Base-by-base conservation (phyloP, 2,329 filamentous ascomycete genomes). In the Herpomyces periplanetae region DNA sequence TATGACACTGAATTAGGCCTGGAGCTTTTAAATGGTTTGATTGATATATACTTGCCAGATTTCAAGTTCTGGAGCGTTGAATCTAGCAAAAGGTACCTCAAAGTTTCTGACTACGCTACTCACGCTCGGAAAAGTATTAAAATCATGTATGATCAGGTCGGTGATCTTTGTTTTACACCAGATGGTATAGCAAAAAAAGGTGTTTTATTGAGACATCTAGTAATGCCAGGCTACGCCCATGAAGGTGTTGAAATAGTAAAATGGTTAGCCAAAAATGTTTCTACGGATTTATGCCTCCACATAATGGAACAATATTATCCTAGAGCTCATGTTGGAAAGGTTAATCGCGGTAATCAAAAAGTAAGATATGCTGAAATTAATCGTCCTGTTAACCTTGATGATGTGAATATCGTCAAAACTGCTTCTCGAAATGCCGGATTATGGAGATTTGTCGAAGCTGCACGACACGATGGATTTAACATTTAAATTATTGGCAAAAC, bases 251-350 rank as follows among this genome's bases (percentile, higher is more conserved):
- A 55, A 25, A 80, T 84, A 23, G 61, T 84, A 44, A 45, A 41
- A 24, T 84, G 65, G 46, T 42, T 84, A 8, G 66, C 64, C 0
- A 42, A 49, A 11, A 51, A 69, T 20, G 47, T 84, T 2, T 66
- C 61, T 3, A 47, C 42, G 21, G 65, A 80, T 34, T 45, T 63
- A 16, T 75, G 73, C 36, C 51, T 80, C 23, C 61, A 84, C 32
- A 59, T 84, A 27, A 80, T 80, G 66, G 66, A 84, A 37, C 68
- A 84, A 37, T 80, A 80, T 31, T 57, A 56, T 25, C 66, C 66
- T 0, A 52, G 63, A 26, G 68, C 64, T 0, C 57, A 84, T 34
- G 68, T 84, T 1, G 68, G 68, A 3, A 75, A 69, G 40, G 41
- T 44, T 20, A 52, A 40, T 27, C 40, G 43, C 22, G 28, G 28